Evolutionary conservation across 1,284 basidiomycete genomes (phyloP), one percentile per base, ranked within the genome.

Genomic region (Athelia sp.): DNA sequence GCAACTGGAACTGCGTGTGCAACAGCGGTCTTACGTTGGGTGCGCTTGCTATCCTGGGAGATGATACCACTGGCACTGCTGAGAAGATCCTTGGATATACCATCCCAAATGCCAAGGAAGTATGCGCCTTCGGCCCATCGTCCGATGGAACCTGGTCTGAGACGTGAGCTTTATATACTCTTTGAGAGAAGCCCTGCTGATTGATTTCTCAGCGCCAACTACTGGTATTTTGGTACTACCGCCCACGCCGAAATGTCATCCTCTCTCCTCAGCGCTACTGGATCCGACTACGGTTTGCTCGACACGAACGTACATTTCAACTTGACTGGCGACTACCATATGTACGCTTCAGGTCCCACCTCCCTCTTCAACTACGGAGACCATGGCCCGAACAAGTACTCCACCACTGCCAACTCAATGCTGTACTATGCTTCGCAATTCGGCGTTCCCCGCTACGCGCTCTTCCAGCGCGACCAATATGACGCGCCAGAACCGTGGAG

Each of bases 1-100:
- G 96, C 40, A 98, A 98, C 75, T 98, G 95, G 95, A 98, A 98
- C 69, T 98, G 96, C 60, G 92, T 98, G 54, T 93, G 87, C 75
- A 99, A 98, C 67, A 82, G 84, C 50, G 96, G 96, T 54, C 73
- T 99, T 56, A 90, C 90, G 21, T 69, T 98, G 61, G 97, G 81
- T 48, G 81, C 97, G 0, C 82, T 99, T 43, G 94, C 96, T 42
- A 93, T 99, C 60, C 72, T 92, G 17, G 84, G 80, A 51, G 90
- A 95, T 50, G 95, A 98, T 62, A 81, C 79, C 13, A 86, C 88
- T 2, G 86, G 87, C 40, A 74, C 73, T 34, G 90, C 95, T 0
- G 62, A 76, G 54, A 70, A 79, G 52, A 72, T 98, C 40, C 80
- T 98, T 44, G 68, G 69, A 35, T 67, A 77, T 50, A 87, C 90